Conservation (phyloP, 1,284 basidiomycete genomes). For the Porodaedalea pini region DNA sequence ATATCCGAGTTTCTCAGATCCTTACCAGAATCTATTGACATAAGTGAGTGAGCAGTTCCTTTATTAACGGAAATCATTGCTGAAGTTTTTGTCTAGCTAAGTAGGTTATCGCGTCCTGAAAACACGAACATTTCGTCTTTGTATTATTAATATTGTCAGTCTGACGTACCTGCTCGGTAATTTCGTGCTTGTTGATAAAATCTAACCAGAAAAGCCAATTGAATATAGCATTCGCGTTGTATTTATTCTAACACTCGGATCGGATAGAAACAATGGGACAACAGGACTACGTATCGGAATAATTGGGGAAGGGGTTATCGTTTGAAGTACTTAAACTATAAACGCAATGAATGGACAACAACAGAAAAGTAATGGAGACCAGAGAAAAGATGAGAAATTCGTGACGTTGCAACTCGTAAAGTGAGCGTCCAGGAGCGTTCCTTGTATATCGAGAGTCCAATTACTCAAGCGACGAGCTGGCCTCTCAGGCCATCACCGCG, state of each 20-base stretch:
- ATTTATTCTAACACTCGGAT: too few relatives aligned
- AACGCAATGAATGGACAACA: too few relatives aligned
- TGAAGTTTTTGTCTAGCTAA: neutral
- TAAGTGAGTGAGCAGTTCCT: neutral
- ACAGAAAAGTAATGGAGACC: too few relatives aligned
- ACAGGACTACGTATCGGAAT: too few relatives aligned
- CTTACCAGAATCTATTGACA: conserved; percentile 18
- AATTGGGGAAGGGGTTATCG: too few relatives aligned
- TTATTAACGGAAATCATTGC: neutral
- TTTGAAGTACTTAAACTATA: too few relatives aligned
- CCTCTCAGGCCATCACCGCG: conserved; percentile 57
- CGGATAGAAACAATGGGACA: too few relatives aligned
- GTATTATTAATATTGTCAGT: neutral
- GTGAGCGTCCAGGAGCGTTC: neutral
- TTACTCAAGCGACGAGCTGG: conserved; percentile 35
- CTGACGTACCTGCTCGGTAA: neutral
- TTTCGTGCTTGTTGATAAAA: too few relatives aligned
- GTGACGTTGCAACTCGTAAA: neutral
- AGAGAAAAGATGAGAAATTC: neutral
- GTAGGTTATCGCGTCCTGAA: too few relatives aligned
- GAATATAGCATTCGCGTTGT: too few relatives aligned
- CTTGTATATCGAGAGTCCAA: neutral
- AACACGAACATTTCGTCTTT: too few relatives aligned
- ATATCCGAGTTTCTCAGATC: conserved; percentile 20
- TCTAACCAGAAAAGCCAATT: too few relatives aligned